Evolutionary conservation across 768 basidiomycete genomes (phyloP).

Genomic region (Lentinula sp.): DNA sequence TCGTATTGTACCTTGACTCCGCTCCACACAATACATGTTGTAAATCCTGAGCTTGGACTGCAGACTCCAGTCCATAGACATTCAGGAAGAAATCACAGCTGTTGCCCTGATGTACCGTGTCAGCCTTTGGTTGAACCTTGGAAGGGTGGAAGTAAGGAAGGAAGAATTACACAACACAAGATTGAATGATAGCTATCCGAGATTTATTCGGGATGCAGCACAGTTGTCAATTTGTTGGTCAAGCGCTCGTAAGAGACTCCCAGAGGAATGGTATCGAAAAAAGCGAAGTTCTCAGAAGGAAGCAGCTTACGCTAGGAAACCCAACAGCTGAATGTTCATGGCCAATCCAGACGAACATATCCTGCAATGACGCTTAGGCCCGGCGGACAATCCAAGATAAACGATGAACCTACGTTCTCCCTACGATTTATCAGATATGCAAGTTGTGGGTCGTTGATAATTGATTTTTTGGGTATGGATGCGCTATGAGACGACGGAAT

Average conservation of each 20-base stretch:
- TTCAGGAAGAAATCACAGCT: constrained; percentile 23
- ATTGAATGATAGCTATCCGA: no score
- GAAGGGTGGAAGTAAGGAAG: no score
- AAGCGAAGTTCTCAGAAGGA: not conserved
- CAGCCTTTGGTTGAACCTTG: not conserved
- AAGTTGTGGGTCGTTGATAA: constrained; percentile 36
- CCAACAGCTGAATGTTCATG: constrained; percentile 20
- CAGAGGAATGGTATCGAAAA: no score
- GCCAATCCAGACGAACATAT: constrained; percentile 31
- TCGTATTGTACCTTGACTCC: constrained; percentile 29
- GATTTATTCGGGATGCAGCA: no score
- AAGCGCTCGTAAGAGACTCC: no score
- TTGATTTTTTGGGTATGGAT: constrained; percentile 30
- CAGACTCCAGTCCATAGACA: constrained; percentile 24
- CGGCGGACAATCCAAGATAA: not conserved
- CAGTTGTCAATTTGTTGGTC: no score
- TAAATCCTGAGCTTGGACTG: constrained; percentile 19
- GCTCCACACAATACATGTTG: constrained; percentile 20
- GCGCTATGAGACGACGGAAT: constrained; percentile 20
- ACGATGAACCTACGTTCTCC: constrained; percentile 14
- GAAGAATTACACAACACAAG: no score
- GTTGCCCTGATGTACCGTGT: constrained; percentile 26
- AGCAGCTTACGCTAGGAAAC: constrained; percentile 23
- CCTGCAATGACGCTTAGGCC: constrained; percentile 10
- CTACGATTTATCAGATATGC: constrained; percentile 20